A percentile compares a stretch with the other conserved stretches of the same genome.
Conservation (phyloP, 2,329 filamentous ascomycete genomes). For the Claviceps sorghi region DNA sequence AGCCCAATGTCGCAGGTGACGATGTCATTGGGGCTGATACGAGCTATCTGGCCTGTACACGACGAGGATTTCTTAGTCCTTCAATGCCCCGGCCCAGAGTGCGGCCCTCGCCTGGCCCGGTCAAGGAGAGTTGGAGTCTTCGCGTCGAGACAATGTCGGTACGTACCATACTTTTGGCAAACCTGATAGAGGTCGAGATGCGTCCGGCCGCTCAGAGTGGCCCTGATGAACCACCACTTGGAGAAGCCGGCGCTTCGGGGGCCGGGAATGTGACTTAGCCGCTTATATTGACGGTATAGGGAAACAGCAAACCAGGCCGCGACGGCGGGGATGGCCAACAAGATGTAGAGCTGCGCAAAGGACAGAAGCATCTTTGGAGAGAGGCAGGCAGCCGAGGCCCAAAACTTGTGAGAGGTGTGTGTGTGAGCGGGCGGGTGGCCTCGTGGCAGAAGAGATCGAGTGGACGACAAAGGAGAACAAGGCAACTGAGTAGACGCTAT, state of each 20-base stretch:
- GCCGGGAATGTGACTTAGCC: constrained; percentile 26
- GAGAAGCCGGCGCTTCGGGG: constrained; percentile 24
- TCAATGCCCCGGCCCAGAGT: too few relatives aligned
- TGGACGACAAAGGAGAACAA: too few relatives aligned
- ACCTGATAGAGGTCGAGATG: constrained; percentile 23
- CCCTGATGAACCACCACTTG: constrained; percentile 23
- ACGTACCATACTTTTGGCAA: constrained; percentile 21
- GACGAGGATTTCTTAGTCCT: too few relatives aligned
- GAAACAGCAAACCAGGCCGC: constrained; percentile 6
- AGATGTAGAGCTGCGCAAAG: background rate
- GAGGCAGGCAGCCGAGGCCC: background rate
- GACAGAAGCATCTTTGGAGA: background rate
- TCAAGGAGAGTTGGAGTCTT: too few relatives aligned
- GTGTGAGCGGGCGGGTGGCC: background rate
- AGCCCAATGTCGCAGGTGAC: constrained; percentile 31
- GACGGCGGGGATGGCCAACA: constrained; percentile 3
- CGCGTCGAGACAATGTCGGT: background rate
- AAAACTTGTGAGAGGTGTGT: background rate
- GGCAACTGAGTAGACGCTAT: too few relatives aligned
- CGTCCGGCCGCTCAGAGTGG: constrained; percentile 17
- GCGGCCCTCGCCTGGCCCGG: too few relatives aligned
- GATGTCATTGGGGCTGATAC: constrained; percentile 28
- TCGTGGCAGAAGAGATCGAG: background rate
- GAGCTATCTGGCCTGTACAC: constrained; percentile 15
- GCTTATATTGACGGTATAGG: constrained; percentile 15